phyloP scores from a whole-genome alignment of 2,329 filamentous ascomycete genomes.

The Paradendryphiella salina region DNA sequence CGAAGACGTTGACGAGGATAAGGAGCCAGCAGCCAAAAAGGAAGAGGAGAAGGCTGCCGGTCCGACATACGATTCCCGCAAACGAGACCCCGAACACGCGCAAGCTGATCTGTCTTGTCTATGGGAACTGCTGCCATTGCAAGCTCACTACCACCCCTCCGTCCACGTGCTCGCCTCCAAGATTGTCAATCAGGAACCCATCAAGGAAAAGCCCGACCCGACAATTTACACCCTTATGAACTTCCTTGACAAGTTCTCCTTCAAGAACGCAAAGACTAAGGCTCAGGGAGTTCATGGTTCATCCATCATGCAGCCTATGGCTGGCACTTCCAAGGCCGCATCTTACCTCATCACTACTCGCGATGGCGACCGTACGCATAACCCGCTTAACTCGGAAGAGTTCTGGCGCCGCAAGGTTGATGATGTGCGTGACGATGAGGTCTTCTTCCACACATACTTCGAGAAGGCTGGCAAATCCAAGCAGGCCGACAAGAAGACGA shows the following conservation, averaged over 20 bases:
- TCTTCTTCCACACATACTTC: constrained; percentile 99
- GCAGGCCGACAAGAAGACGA: constrained; percentile 60
- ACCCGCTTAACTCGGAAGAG: constrained; percentile 77
- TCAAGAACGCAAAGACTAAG: constrained; percentile 82
- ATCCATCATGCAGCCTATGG: constrained; percentile 96
- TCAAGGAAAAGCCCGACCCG: constrained; percentile 86
- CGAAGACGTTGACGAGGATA: constrained; percentile 62
- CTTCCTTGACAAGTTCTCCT: constrained; percentile 98
- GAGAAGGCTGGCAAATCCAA: constrained; percentile 63
- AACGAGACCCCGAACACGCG: constrained; percentile 87
- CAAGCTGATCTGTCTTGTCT: constrained; percentile 90
- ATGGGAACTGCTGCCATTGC: constrained; percentile 85
- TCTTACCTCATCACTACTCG: constrained; percentile 65
- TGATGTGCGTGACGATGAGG: constrained; percentile 86
- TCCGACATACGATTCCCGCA: constrained; percentile 76
- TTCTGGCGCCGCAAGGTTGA: constrained; percentile 93
- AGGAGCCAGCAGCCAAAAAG: constrained; percentile 28
- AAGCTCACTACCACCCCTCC: constrained; percentile 88
- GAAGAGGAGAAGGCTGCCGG: constrained; percentile 20
- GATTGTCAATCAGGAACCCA: constrained; percentile 68
- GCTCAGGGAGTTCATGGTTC: constrained; percentile 66
- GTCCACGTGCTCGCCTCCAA: constrained; percentile 80
- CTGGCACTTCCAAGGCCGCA: constrained; percentile 61
- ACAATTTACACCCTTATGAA: constrained; percentile 88
- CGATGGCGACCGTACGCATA: constrained; percentile 61